Evolutionary conservation across 129 eudicot species (phyloP), one percentile per base, ranked within the genome.

Genomic region (Arctium lappa): DNA sequence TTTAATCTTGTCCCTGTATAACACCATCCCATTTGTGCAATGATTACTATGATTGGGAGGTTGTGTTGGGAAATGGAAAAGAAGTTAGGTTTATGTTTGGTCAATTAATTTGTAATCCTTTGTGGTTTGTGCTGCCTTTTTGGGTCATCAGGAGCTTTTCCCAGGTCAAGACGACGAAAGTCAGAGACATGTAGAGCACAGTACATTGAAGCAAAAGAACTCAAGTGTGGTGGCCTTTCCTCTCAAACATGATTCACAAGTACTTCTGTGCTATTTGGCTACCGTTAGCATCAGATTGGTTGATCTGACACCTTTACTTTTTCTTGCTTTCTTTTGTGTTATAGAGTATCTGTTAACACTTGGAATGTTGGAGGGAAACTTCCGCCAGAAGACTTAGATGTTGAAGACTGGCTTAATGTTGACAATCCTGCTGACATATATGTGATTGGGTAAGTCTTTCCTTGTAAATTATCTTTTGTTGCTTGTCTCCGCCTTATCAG

Each of bases 171-270:
- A 85, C 85, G 98, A 80, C 84, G 98, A 84, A 96, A 91, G 42
- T 96, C 99, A 36, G 99, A 96, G 88, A 96, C 99, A 50, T 91
- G 82, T 81, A 90, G 99, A 83, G 95, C 99, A 80, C 98, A 96
- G 5, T 96, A 96, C 79, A 93, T 96, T 79, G 88, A 91, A 77
- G 83, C 85, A 73, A 96, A 96, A 86, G 99, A 96, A 78, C 86
- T 96, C 78, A 86, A 83, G 89, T 86, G 63, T n/a, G 78, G 60
- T 76, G 31, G 71, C 82, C 37, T 63, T 77, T 79, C 50, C 75
- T 82, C 4, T 18, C 81, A 69, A n/a, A 69, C 36, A 15, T 63
- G 32, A 12, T 76, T 60, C 29, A 60, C 34, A 13, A 22, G 16
- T 31, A 10, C 34, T 36, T 4, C 8, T 40, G 4, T 63, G 68